Base-by-base conservation (phyloP, 331 rosid species). In the Spiraea crenata region DNA sequence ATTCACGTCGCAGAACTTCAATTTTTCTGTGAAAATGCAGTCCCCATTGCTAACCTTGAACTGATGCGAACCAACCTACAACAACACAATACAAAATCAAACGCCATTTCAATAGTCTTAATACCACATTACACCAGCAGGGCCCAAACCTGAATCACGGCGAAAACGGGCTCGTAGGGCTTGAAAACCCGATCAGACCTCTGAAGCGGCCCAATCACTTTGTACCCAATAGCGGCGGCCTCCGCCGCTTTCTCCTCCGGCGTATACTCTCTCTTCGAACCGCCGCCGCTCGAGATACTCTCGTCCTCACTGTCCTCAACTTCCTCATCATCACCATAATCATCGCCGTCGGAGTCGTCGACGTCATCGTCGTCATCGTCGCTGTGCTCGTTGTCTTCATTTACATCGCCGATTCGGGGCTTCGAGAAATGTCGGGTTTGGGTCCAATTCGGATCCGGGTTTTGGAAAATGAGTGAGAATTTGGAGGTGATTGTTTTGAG, bases 31-130 rank as follows among this genome's bases (percentile, higher is more conserved):
- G 84, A 89, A 91, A 86, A 91, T 81, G 84, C 87, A 74, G 76
- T 95, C 95, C 71, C 95, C 74, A 19, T 91, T 95, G 84, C 97
- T 87, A 52, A 89, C 92, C 82, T 95, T 91, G 81, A 91, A 91
- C 84, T 91, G 93, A 74, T 95, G 96, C 14, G 96, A 95, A 52
- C 99, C 99, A 77, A 95, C 74, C 97, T 91, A 73, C 62, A 59
- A 25, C 47, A 52, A 48, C 52, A 52, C 6, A 16, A 13, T 6
- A 25, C 13, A 31, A 35, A 34, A 7, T 31, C 57, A 48, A 31
- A 45, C 17, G 54, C 11, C 56, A 69, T 12, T 48, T 4, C 10
- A 57, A 12, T 42, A 52, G 8, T 38, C 40, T 51, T 13, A 25
- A 25, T 25, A 25, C 31, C 31, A 25, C 31, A 25, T 25, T 25